These are phyloP conservation scores for Butyriboletus appendiculatus DNA, from an alignment of 1,284 basidiomycete genomes.

Conservation along the genomic window DNA sequence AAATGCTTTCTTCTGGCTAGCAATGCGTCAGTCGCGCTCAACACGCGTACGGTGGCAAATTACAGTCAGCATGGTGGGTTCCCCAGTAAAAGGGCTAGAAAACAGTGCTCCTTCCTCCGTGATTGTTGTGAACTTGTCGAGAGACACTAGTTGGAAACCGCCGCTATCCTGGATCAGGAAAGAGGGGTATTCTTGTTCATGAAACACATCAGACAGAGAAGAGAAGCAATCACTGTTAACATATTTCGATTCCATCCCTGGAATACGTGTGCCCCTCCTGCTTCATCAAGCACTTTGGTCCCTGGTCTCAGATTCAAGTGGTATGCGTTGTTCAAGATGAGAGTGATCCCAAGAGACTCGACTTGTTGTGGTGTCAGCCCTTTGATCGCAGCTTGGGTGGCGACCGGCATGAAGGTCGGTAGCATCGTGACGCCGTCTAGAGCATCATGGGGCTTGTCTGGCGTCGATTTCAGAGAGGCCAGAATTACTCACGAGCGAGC, in stretches of 20 bases:
- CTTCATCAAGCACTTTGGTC: constrained; percentile 64
- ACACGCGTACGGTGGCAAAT: constrained; percentile 20
- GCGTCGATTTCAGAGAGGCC: neutral
- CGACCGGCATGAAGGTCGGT: constrained; percentile 90
- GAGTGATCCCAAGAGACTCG: constrained; percentile 72
- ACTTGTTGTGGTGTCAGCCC: constrained; percentile 84
- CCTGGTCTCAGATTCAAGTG: constrained; percentile 82
- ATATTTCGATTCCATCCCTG: constrained; percentile 85
- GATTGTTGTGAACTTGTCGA: constrained; percentile 81
- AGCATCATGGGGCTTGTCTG: constrained; percentile 3
- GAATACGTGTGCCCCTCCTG: constrained; percentile 80
- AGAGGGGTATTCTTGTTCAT: neutral
- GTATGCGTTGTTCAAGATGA: constrained; percentile 86
- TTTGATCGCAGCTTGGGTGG: constrained; percentile 86
- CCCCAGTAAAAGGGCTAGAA: constrained; percentile 77
- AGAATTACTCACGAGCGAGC: constrained; percentile 54
- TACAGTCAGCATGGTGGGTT: constrained; percentile 83
- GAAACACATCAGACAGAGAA: constrained; percentile 1
- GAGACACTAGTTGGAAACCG: constrained; percentile 83
- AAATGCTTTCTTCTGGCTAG: constrained; percentile 84
- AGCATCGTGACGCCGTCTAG: constrained; percentile 77
- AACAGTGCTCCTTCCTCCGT: constrained; percentile 87
- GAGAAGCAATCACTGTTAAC: constrained; percentile 58
- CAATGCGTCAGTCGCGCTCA: constrained; percentile 18
- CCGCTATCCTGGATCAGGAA: constrained; percentile 65